Evolutionary conservation across 2,329 filamentous ascomycete species (phyloP).

Genomic region (Furcasterigmium furcatum): DNA sequence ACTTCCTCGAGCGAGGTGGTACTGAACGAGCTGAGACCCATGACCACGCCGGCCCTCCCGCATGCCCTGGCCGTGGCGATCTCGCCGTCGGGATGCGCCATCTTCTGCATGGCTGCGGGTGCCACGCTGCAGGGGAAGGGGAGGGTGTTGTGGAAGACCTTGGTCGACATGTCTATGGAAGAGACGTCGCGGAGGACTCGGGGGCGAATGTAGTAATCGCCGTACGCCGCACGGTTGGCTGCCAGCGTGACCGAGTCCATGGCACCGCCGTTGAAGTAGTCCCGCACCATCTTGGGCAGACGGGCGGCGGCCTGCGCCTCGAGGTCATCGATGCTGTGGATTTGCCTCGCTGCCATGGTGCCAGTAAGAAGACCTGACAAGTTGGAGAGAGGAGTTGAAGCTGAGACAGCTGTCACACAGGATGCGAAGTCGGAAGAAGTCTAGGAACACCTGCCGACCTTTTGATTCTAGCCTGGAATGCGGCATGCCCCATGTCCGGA

Average conservation of each 20-base stretch:
- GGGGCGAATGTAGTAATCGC: constrained; percentile 53
- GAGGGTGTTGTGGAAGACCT: constrained; percentile 50
- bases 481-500: no score
- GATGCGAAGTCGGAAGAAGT: no score
- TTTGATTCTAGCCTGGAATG: no score
- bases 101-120: constrained; percentile 60
- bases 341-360: no score
- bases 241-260: constrained; percentile 51
- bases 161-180: constrained; percentile 43
- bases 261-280: constrained; percentile 56
- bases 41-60: constrained; percentile 41
- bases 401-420: no score
- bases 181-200: constrained; percentile 55
- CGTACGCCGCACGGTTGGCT: constrained; percentile 51
- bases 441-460: no score
- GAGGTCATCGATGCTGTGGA: constrained; percentile 25
- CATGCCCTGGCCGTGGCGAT: constrained; percentile 9
- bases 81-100: constrained; percentile 65
- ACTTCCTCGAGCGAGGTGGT: constrained; percentile 44
- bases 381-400: no score
- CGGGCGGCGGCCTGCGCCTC: constrained; percentile 32
- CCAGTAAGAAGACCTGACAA: no score
- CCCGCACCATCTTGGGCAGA: constrained; percentile 35
- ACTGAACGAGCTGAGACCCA: constrained; percentile 45
- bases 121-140: constrained; percentile 59